Base-by-base conservation (phyloP, 495 filamentous ascomycete species). In the Tuber indicum region DNA sequence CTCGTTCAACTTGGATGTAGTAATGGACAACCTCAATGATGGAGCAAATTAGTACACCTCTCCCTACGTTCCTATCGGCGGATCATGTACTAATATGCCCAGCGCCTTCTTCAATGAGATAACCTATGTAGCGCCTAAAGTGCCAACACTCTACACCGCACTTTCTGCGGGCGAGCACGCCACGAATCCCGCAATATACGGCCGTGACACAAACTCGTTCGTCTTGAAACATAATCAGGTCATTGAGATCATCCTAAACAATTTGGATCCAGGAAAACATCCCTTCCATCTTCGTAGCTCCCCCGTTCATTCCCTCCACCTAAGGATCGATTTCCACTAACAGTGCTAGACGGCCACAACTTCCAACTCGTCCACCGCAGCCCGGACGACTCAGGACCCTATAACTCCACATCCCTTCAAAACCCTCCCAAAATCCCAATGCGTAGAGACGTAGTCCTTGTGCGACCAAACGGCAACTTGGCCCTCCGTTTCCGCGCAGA, bases 61-160 rank as follows among this genome's bases (percentile, higher is more conserved):
- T 44, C 41, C 19, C 45, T 66, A 12, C n/a, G 19, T 72, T 62
- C 42, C 44, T 72, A 72, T 72, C 70, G 16, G 16, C 7, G 21
- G 42, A n/a, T 39, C 23, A 58, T 49, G 62, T 72, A 52, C 73
- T 79, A 32, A 75, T 26, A 47, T 69, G 7, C 17, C 23, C 76
- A 92, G 90, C 80, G 92, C 92, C 74, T 92, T 94, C 84, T 90
- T 97, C 85, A 93, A 96, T 82, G 89, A 91, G 82, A 90, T 93
- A 70, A 91, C 91, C 70, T 97, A 94, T 81, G 88, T 89, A 42
- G 62, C 82, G 10, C 92, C 92, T 44, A 93, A 92, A 81, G 93
- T 96, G 0, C 94, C 94, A 2, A 92, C 91, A 0, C 86, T 97
- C 3, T 97, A 93, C 86, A 91, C 91, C 0, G 93, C 86, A 1